Evolutionary conservation across 768 basidiomycete species (phyloP).

Genomic region (Lentinula raphanica): DNA sequence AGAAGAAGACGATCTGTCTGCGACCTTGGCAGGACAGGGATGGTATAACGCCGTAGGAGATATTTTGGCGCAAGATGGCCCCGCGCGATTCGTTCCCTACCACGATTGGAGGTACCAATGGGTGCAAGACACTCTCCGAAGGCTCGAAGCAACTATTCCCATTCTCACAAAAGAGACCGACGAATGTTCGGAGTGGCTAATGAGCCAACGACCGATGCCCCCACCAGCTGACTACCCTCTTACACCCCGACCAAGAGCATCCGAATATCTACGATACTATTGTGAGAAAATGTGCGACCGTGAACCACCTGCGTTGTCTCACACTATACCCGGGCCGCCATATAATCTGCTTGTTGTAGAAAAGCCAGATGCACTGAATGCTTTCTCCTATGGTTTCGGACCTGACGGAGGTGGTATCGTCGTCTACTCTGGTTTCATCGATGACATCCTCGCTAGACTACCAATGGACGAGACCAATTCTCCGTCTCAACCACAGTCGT

Average conservation of each 20-base stretch:
- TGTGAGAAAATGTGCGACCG: constrained; percentile 46
- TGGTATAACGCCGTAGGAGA: constrained; percentile 84
- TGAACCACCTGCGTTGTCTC: constrained; percentile 38
- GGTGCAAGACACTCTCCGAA: constrained; percentile 75
- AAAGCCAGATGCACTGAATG: constrained; percentile 77
- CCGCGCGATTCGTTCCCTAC: constrained; percentile 58
- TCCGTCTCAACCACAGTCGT: constrained; percentile 26
- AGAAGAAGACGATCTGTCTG: constrained; percentile 87
- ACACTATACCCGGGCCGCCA: constrained; percentile 71
- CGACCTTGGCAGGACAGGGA: constrained; percentile 73
- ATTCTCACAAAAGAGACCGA: constrained; percentile 56
- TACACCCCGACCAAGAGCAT: constrained; percentile 74
- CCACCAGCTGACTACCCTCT: constrained; percentile 82
- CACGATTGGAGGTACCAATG: constrained; percentile 89
- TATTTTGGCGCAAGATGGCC: constrained; percentile 63
- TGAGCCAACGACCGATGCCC: constrained; percentile 56
- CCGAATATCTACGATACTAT: constrained; percentile 61
- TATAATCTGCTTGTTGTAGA: constrained; percentile 91
- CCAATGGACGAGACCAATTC: constrained; percentile 22
- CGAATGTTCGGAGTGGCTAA: constrained; percentile 51
- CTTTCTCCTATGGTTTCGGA: constrained; percentile 95
- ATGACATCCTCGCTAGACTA: constrained; percentile 66
- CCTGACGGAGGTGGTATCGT: constrained; percentile 91
- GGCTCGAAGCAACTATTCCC: constrained; percentile 72
- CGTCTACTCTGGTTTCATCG: constrained; percentile 89